Percentiles rank a stretch among this genome's conserved stretches.
These are phyloP conservation scores for Lepidium sativum DNA, from an alignment of 345 rosid genomes.

Conservation along the genomic window DNA sequence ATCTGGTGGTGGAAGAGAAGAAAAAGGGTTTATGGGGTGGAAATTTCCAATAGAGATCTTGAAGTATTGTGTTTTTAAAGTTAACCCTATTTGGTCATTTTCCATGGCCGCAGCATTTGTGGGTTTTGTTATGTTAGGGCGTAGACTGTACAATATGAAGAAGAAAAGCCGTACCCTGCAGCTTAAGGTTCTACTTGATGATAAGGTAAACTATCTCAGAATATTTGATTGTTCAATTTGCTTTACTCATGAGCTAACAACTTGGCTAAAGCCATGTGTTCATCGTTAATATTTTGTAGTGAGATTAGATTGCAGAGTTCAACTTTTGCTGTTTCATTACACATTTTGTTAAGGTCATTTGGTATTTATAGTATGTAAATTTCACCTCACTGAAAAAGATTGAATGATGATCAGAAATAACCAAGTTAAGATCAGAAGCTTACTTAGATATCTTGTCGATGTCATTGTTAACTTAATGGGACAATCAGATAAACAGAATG, in stretches of 20 bases:
- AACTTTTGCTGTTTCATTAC: neutral
- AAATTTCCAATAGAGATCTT: slow-evolving; percentile 76
- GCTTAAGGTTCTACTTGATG: slow-evolving; percentile 78
- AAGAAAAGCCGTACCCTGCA: slow-evolving; percentile 56
- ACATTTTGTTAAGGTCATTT: neutral
- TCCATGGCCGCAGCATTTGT: slow-evolving; percentile 88
- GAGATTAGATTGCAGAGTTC: neutral
- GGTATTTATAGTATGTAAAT: no score
- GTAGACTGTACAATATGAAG: slow-evolving; percentile 74
- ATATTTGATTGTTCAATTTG: neutral
- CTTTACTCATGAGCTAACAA: neutral
- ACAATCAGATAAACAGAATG: neutral
- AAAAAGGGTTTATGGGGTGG: slow-evolving; percentile 59
- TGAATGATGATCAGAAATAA: no score
- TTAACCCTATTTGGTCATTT: slow-evolving; percentile 76
- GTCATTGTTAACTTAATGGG: neutral
- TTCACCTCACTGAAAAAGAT: no score
- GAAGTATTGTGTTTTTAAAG: slow-evolving; percentile 65
- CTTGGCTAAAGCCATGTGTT: neutral
- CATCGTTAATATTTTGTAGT: neutral
- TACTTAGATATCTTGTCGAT: neutral
- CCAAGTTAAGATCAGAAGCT: no score
- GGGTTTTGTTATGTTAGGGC: slow-evolving; percentile 75
- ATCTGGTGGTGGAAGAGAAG: slow-evolving; percentile 35
- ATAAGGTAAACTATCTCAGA: slow-evolving; percentile 54